These are phyloP conservation scores for Amorphotheca resinae DNA, from an alignment of 495 filamentous ascomycete genomes.

Conservation along the genomic window DNA sequence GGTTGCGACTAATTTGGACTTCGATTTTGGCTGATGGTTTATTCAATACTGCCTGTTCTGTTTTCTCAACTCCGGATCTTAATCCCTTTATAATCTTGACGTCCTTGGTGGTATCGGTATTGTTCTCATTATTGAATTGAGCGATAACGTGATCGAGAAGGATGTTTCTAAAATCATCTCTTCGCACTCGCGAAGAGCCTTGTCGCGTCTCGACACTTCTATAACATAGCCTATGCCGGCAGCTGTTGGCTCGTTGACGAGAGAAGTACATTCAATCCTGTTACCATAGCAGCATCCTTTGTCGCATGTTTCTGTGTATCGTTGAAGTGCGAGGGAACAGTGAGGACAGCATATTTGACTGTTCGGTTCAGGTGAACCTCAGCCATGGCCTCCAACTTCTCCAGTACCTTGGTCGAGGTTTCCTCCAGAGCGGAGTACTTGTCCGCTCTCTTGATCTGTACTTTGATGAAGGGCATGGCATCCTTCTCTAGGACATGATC, in stretches of 20 bases:
- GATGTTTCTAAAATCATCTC: conserved; percentile 1
- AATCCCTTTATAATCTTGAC: background rate
- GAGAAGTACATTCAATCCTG: background rate
- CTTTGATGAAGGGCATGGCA: conserved; percentile 63
- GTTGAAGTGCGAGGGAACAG: conserved; percentile 55
- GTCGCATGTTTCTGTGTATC: background rate
- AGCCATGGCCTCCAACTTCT: conserved; percentile 92
- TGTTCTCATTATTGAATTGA: background rate
- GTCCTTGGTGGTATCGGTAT: background rate
- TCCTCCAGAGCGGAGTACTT: conserved; percentile 74
- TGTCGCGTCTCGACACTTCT: background rate
- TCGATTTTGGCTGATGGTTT: background rate
- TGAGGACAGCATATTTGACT: conserved; percentile 88
- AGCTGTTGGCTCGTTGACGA: background rate
- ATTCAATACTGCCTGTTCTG: background rate
- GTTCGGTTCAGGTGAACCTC: conserved; percentile 84
- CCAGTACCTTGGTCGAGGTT: conserved; percentile 67
- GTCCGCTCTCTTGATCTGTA: conserved; percentile 55
- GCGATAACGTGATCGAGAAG: background rate
- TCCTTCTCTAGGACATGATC: conserved; percentile 63
- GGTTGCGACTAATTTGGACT: background rate
- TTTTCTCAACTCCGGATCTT: background rate
- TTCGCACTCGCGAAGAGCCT: background rate
- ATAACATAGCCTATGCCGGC: background rate
- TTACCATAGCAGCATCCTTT: background rate